Evolutionary conservation across 1,139 yeast genomes (phyloP).

Genomic region (Candida sp.): DNA sequence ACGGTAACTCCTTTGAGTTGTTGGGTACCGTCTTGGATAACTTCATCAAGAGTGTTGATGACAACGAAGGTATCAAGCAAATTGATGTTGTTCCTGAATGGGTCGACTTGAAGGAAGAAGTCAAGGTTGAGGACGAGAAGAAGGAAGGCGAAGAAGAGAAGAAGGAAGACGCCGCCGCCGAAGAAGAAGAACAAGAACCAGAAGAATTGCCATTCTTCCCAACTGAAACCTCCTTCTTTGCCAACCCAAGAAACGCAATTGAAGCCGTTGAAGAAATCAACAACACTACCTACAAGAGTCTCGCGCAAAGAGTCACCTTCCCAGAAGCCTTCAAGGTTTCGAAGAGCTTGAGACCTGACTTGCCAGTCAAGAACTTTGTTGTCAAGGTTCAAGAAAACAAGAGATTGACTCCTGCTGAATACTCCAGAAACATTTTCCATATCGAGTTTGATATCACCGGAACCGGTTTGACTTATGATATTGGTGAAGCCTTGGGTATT

Average conservation of each 20-base stretch:
- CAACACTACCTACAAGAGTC: constrained; percentile 52
- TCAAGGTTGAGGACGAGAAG: constrained; percentile 21
- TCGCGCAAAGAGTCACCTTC: constrained; percentile 78
- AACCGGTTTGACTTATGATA: constrained; percentile 88
- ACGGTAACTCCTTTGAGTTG: constrained; percentile 82
- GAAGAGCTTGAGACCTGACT: constrained; percentile 80
- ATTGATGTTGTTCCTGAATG: constrained; percentile 50
- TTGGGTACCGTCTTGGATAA: constrained; percentile 83
- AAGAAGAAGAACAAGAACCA: constrained; percentile 29
- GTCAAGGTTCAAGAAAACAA: constrained; percentile 92
- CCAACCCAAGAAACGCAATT: constrained; percentile 51
- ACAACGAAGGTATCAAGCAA: constrained; percentile 49
- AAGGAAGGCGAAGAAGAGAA: constrained; percentile 21
- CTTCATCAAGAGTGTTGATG: constrained; percentile 58
- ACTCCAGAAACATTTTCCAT: constrained; percentile 96
- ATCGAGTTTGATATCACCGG: constrained; percentile 92
- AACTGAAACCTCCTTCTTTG: constrained; percentile 60
- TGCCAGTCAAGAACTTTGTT: constrained; percentile 83
- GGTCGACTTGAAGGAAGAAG: constrained; percentile 33
- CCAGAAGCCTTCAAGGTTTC: constrained; percentile 72
- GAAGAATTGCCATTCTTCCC: constrained; percentile 54
- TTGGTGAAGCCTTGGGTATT: constrained; percentile 97
- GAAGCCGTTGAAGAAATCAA: constrained; percentile 37
- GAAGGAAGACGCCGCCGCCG: constrained; percentile 14
- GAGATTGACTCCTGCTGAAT: constrained; percentile 90